These are phyloP conservation scores for Xylaria sp. DNA, from an alignment of 2,329 filamentous ascomycete genomes.

Conservation along the genomic window DNA sequence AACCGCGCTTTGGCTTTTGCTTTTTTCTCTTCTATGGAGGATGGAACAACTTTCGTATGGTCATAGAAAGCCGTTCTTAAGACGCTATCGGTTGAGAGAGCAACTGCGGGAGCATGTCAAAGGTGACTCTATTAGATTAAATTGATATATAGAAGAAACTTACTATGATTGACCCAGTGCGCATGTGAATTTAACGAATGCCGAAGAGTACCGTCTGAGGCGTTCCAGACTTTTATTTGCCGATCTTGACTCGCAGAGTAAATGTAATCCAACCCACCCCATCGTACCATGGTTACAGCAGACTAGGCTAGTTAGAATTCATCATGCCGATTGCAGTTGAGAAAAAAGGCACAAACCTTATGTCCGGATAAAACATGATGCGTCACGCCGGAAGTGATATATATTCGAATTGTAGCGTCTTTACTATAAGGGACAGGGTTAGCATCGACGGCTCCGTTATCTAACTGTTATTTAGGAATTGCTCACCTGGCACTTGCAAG, in stretches of 20 bases:
- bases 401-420: slow-evolving; percentile 87
- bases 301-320: slow-evolving; percentile 58
- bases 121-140: not conserved
- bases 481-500: slow-evolving; percentile 72
- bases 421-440: slow-evolving; percentile 67
- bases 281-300: slow-evolving; percentile 88
- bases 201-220: slow-evolving; percentile 78
- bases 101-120: slow-evolving; percentile 57
- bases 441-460: not conserved
- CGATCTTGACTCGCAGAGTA: slow-evolving; percentile 89
- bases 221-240: slow-evolving; percentile 81
- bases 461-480: not conserved
- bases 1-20: slow-evolving; percentile 83
- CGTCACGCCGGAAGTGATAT: slow-evolving; percentile 81
- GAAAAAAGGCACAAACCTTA: slow-evolving; percentile 53
- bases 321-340: not conserved
- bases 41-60: slow-evolving; percentile 75
- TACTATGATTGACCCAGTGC: slow-evolving; percentile 90
- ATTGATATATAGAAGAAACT: slow-evolving; percentile 7
- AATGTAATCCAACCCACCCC: slow-evolving; percentile 89
- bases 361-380: slow-evolving; percentile 89
- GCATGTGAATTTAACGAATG: slow-evolving; percentile 85
- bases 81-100: slow-evolving; percentile 91
- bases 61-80: slow-evolving; percentile 88
- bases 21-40: slow-evolving; percentile 74